Evolutionary conservation across 192 early-diverging fungal species (phyloP).

Genomic region (Endogone sp.): DNA sequence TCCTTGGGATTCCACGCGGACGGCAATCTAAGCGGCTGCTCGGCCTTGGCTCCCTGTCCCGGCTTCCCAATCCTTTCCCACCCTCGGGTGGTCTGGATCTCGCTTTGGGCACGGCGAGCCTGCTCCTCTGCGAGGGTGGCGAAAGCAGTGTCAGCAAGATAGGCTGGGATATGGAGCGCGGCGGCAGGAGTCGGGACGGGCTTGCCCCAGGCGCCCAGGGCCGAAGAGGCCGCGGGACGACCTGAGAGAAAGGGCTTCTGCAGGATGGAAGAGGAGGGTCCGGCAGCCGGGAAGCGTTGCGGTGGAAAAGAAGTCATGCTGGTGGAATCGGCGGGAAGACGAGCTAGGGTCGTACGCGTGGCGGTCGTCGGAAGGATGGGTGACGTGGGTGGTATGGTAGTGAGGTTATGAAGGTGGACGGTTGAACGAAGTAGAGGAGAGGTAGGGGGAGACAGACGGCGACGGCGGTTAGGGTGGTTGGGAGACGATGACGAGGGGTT

Average conservation of each 20-base stretch:
- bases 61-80: too few species aligned
- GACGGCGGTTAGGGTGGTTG: not conserved
- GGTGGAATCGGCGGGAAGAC: conserved; percentile 21
- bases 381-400: conserved; percentile 27
- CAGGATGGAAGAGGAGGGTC: not conserved
- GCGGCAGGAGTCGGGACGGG: not conserved
- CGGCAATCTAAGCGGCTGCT: conserved; percentile 36
- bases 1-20: conserved; percentile 58
- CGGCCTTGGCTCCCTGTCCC: not conserved
- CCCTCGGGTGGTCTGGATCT: not conserved
- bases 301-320: conserved; percentile 23
- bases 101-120: not conserved
- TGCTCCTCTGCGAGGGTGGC: conserved; percentile 5
- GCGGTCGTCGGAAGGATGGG: conserved; percentile 16
- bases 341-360: not conserved
- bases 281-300: conserved; percentile 9
- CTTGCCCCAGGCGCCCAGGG: conserved; percentile 3
- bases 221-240: not conserved
- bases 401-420: conserved; percentile 17
- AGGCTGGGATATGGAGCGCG: conserved; percentile 5
- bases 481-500: too few species aligned
- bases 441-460: conserved; percentile 13
- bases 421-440: conserved; percentile 18
- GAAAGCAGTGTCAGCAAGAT: conserved; percentile 14
- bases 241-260: not conserved